Percentiles rank a stretch among this genome's conserved stretches.
These are phyloP conservation scores for Penicillium freii DNA, from an alignment of 2,329 filamentous ascomycete species.

Conservation along the genomic window DNA sequence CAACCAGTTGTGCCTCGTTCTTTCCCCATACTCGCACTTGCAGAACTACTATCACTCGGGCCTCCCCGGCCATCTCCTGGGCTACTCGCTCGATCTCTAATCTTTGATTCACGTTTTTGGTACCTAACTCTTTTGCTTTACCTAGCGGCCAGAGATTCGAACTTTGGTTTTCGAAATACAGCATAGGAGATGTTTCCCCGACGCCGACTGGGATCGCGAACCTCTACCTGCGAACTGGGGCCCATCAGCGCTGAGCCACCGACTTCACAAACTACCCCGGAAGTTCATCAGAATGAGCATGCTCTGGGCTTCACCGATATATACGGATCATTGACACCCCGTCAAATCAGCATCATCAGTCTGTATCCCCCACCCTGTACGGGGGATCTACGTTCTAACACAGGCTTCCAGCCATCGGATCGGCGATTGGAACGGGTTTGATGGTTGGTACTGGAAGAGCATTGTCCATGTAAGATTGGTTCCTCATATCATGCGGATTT, in stretches of 20 bases:
- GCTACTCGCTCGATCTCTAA: background rate
- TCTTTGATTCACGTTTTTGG: background rate
- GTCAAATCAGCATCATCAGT: conserved; percentile 28
- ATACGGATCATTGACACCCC: conserved; percentile 19
- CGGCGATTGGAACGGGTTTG: conserved; percentile 33
- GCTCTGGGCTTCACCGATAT: conserved; percentile 22
- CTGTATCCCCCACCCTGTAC: conserved; percentile 5
- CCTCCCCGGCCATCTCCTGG: no score
- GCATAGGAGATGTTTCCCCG: background rate
- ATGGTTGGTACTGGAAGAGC: conserved; percentile 32
- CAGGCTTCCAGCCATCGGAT: conserved; percentile 27
- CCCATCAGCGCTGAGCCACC: background rate
- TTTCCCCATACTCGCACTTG: conserved; percentile 4
- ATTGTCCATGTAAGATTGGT: conserved; percentile 27
- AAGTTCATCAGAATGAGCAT: conserved; percentile 2
- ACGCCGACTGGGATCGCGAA: conserved; percentile 1
- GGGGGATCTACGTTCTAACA: conserved; percentile 3
- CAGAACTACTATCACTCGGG: background rate
- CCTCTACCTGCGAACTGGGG: background rate
- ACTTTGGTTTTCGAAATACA: background rate
- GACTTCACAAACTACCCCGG: background rate
- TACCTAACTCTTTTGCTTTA: background rate
- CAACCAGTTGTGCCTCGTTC: conserved; percentile 1
- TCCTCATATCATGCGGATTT: background rate
- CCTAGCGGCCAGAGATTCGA: no score